Base-by-base conservation (phyloP, 1,284 basidiomycete genomes). In the Somion occarium region DNA sequence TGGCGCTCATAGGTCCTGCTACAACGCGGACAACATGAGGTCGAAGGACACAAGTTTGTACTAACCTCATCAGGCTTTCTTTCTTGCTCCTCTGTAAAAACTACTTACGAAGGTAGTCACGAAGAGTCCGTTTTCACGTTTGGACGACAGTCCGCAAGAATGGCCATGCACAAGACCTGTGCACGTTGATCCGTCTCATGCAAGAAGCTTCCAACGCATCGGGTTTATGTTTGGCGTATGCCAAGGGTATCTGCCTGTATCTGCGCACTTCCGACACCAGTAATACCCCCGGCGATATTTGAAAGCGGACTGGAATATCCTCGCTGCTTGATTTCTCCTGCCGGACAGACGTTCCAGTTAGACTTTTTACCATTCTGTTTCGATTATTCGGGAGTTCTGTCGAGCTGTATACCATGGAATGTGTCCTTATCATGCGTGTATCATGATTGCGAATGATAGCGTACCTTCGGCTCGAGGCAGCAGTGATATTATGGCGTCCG, bases 391-490 rank as follows among this genome's bases (percentile, higher is more conserved):
- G 30, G 15, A 7, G 7, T 34, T 34, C 15, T 7, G 30, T 7
- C 7, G 30, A 7, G 30, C 15, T 34, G 30, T 34, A 15, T 34
- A 34, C 7, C 7, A 15, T 34, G 30, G 30, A 34, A 34, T 15
- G 30, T 15, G 30, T 34, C 15, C 39, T 41, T 41, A 41, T 41
- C 39, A 5, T 41, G 39, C 39, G 19, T 41, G 39, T 38, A 26
- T 47, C 25, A 38, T 47, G 18, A 23, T 34, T 38, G 45, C 45
- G 45, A 20, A 38, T 13, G 30, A 38, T 44, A 24, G 22, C 43
- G 18, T 24, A 23, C 12, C 11, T n/a, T 34, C 30, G 30, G 30
- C 30, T 34, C 30, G 15, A 34, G 30, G 30, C n/a, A n/a, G n/a
- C n/a, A 34, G 30, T 7, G 30, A 7, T 7, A 34, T 34, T 7